A percentile compares a stretch with the other conserved stretches of the same genome.
Conservation (phyloP, 1,284 basidiomycete genomes). For the Ceratobasidium sp. region DNA sequence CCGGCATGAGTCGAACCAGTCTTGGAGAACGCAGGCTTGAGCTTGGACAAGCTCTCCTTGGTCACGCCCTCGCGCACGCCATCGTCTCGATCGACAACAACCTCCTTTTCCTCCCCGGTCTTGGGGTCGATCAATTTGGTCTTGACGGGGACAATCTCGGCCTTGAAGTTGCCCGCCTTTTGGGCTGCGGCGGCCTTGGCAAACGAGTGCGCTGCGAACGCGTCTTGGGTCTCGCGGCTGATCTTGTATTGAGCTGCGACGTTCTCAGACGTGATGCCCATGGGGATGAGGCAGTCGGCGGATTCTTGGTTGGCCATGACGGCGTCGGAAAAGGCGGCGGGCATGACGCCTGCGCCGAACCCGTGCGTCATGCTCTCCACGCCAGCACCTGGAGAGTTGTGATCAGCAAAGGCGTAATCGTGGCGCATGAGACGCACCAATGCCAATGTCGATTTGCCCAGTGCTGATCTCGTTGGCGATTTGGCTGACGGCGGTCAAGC, state of each 20-base stretch:
- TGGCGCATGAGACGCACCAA: slow-evolving; percentile 67
- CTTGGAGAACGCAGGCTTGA: slow-evolving; percentile 93
- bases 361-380: slow-evolving; percentile 96
- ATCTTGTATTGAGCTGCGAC: slow-evolving; percentile 85
- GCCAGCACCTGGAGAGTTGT: slow-evolving; percentile 59
- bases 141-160: slow-evolving; percentile 89
- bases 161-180: slow-evolving; percentile 91
- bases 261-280: slow-evolving; percentile 98
- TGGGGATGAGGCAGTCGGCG: slow-evolving; percentile 92
- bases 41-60: slow-evolving; percentile 83
- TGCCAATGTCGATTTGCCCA: slow-evolving; percentile 92
- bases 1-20: slow-evolving; percentile 92
- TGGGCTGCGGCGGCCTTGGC: slow-evolving; percentile 48
- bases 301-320: slow-evolving; percentile 84
- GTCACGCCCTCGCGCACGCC: slow-evolving; percentile 94
- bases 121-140: slow-evolving; percentile 84
- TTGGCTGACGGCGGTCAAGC: slow-evolving; percentile 87
- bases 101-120: slow-evolving; percentile 80
- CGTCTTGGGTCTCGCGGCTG: slow-evolving; percentile 80
- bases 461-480: slow-evolving; percentile 89
- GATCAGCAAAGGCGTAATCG: not conserved
- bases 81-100: slow-evolving; percentile 89
- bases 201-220: slow-evolving; percentile 72
- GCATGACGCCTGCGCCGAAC: slow-evolving; percentile 77
- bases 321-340: slow-evolving; percentile 80